Base-by-base conservation (phyloP, 768 basidiomycete genomes). In the Macrolepiota fuliginosa region DNA sequence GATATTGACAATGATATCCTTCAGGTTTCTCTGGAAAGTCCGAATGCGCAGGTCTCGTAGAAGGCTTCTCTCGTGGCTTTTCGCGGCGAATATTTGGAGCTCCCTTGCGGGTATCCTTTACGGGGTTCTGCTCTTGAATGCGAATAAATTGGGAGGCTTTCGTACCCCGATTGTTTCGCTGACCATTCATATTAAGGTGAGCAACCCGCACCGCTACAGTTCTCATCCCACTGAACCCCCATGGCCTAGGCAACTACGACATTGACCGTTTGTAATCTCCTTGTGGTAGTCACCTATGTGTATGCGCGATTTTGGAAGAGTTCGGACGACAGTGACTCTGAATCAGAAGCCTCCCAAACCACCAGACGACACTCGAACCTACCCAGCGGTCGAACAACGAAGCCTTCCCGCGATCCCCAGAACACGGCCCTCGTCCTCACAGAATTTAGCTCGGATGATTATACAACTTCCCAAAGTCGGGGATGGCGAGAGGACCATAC, bases 231-330 rank as follows among this genome's bases (percentile, higher is more conserved):
- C n/a, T 32, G 11, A 53, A 7, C 22, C 17, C 7, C 5, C 10
- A 10, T 22, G 11, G 53, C n/a, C 13, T 35, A 53, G 58, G n/a
- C 51, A 12, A 27, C 58, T 3, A 46, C 32, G 6, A 60, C 58
- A 5, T 10, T 60, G 29, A 60, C 52, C n/a, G 58, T 60, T 12
- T 60, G 39, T 27, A 60, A 60, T 22, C 58, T 60, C n/a, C 39
- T 53, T 3, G 51, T 60, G 11, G 51, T 60, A 17, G 42, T 53
- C 40, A 60, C 58, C 27, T 60, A 60, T 36, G 3, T 60, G 3
- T 60, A 60, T 27, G 52, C 58, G 2, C 40, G 19, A 25, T 42
- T 59, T 22, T 42, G 39, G 25, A 52, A 11, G 37, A 35, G 32
- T 15, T 22, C 51, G 7, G 58, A 42, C 10, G 51, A 32, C 13